A percentile compares a stretch with the other conserved stretches of the same genome.
Conservation (phyloP, 202 grass and related monocot genomes). For the Alloteropsis angusta region DNA sequence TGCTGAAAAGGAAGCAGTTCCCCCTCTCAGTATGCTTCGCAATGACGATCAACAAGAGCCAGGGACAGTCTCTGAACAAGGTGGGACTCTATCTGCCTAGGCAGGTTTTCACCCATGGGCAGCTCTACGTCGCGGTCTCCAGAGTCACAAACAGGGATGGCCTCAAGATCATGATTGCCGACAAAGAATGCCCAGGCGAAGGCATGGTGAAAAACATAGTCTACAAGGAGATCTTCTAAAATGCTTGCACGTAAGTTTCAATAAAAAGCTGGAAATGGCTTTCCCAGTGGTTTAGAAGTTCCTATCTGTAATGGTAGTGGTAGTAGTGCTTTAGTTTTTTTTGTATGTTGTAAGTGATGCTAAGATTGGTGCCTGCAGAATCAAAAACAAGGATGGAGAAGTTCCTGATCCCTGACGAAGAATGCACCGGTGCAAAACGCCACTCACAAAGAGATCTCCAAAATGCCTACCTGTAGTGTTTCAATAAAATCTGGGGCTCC, state of each 20-base stretch:
- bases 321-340: not conserved
- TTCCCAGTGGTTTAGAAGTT: not conserved
- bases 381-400: not conserved
- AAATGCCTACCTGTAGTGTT: not conserved
- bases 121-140: slow-evolving; percentile 20
- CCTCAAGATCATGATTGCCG: slow-evolving; percentile 5
- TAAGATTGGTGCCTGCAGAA: not conserved
- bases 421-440: not conserved
- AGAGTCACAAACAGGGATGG: slow-evolving; percentile 6
- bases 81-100: slow-evolving; percentile 6
- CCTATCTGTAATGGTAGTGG: not conserved
- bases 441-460: not conserved
- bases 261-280: not conserved
- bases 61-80: slow-evolving; percentile 3
- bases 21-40: not conserved
- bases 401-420: not conserved
- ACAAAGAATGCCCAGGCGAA: not conserved
- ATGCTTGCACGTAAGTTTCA: not conserved
- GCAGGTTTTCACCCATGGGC: not conserved
- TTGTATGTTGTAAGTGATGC: not conserved
- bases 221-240: slow-evolving; percentile 15
- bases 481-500: not conserved
- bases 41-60: slow-evolving; percentile 20
- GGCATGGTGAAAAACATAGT: not conserved
- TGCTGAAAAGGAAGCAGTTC: slow-evolving; percentile 5